A percentile compares a stretch with the other conserved stretches of the same genome.
These are phyloP conservation scores for Cyamopsis tetragonoloba DNA, from an alignment of 306 rosid species.

Conservation along the genomic window DNA sequence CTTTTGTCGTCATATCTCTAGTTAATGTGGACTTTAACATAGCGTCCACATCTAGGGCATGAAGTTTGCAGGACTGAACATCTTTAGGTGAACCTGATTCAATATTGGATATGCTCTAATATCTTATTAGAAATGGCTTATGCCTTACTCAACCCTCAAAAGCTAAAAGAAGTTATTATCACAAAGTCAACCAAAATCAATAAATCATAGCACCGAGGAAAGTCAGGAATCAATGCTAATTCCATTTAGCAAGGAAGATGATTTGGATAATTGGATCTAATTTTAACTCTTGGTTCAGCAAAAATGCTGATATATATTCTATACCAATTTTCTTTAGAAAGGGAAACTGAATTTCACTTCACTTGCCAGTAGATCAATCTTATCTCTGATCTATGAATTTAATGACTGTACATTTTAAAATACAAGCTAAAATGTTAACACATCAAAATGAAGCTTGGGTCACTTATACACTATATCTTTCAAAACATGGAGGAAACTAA, in stretches of 20 bases:
- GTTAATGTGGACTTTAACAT: no score
- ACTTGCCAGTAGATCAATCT: neutral
- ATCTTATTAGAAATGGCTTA: no score
- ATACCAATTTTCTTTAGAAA: neutral
- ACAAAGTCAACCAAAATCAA: neutral
- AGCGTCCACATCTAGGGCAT: no score
- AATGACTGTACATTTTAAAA: neutral
- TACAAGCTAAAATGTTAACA: neutral
- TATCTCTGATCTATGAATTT: neutral
- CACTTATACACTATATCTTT: neutral
- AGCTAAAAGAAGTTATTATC: neutral
- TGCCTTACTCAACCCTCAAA: no score
- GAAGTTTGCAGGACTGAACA: no score
- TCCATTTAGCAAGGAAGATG: neutral
- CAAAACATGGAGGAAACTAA: neutral
- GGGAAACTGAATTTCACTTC: slow-evolving; percentile 2
- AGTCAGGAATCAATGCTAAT: neutral
- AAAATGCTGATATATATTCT: neutral
- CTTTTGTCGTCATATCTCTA: no score
- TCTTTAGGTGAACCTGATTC: no score
- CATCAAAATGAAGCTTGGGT: neutral
- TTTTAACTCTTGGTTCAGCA: neutral
- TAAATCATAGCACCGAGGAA: neutral
- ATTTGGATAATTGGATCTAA: neutral
- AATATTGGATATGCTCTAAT: no score